Conservation (phyloP, 176 grass and related monocot species). For the Aegilops longissima region DNA sequence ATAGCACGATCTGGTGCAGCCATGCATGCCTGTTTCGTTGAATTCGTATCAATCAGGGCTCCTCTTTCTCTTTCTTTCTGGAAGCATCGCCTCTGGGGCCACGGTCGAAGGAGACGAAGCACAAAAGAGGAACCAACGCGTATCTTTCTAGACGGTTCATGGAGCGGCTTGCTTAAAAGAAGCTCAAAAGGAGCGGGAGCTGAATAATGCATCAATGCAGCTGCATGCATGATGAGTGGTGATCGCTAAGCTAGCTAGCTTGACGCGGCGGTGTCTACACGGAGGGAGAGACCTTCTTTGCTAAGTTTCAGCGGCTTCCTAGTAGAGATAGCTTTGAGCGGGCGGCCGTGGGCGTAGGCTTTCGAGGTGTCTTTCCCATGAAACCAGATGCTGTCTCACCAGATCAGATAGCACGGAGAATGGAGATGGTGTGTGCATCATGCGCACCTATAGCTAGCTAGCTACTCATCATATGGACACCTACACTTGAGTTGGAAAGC, state of each 20-base stretch:
- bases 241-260: neutral
- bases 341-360: neutral
- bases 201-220: constrained; percentile 9
- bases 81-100: neutral
- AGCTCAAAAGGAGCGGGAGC: neutral
- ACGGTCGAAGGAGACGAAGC: neutral
- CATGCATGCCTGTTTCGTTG: constrained; percentile 23
- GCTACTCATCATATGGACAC: neutral
- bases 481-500: neutral
- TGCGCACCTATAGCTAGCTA: neutral
- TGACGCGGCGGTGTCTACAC: neutral
- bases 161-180: neutral
- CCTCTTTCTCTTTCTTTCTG: neutral
- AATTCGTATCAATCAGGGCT: neutral
- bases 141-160: constrained; percentile 15
- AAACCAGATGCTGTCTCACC: constrained; percentile 25
- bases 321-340: neutral
- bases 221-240: neutral
- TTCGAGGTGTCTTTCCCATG: constrained; percentile 23
- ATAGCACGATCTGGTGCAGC: neutral
- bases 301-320: neutral
- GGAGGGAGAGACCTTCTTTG: neutral
- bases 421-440: neutral
- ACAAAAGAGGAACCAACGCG: neutral
- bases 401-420: neutral